These are phyloP conservation scores for Gossypium lobatum DNA, from an alignment of 441 rosid species.

Conservation along the genomic window DNA sequence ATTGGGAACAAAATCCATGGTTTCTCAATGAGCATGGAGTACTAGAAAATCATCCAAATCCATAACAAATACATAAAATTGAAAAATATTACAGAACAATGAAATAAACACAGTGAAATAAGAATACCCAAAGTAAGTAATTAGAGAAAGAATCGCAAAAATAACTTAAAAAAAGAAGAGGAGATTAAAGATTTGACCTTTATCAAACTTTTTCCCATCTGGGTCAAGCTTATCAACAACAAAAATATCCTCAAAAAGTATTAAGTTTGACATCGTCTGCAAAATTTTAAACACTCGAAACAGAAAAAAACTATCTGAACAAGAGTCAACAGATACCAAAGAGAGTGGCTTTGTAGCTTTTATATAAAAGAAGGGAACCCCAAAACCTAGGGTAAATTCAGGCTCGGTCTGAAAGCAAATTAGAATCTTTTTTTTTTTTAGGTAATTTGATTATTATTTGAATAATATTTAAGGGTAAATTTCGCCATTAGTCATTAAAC, in stretches of 20 bases:
- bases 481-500: too few species aligned
- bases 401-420: neutral
- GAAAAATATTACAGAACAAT: neutral
- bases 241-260: constrained; percentile 52
- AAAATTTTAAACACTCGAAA: neutral
- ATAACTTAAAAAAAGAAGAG: neutral
- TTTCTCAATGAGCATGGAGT: neutral
- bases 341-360: neutral
- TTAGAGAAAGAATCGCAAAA: neutral
- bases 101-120: neutral
- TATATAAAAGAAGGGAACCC: neutral
- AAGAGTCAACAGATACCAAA: neutral
- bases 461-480: too few species aligned
- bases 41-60: neutral
- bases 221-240: constrained; percentile 46
- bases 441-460: too few species aligned
- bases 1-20: neutral
- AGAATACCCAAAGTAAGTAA: neutral
- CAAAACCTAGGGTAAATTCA: neutral
- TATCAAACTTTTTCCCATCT: constrained; percentile 69
- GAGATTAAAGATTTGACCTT: constrained; percentile 28
- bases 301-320: neutral
- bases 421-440: too few species aligned
- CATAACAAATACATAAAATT: neutral
- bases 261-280: constrained; percentile 4